Evolutionary conservation across 2,329 filamentous ascomycete genomes (phyloP).

Genomic region (Fusarium sp.): DNA sequence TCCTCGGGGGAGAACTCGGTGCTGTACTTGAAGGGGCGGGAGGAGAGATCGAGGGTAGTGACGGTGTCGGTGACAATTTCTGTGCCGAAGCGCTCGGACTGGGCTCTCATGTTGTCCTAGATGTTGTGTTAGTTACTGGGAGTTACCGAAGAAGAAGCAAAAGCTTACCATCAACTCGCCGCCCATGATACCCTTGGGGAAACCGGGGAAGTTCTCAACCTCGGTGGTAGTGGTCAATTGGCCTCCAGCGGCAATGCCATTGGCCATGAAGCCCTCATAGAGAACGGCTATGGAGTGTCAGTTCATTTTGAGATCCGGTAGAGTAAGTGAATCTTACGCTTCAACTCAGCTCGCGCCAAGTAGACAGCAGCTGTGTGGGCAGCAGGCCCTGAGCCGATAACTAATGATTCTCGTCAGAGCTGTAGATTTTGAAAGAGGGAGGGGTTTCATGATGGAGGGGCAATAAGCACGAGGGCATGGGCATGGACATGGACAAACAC

Average conservation of each 20-base stretch:
- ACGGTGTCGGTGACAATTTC: conserved; percentile 94
- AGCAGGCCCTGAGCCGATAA: conserved; percentile 94
- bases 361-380: conserved; percentile 98
- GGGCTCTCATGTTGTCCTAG: conserved; percentile 87
- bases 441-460: conserved; percentile 21
- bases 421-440: neutral
- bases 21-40: conserved; percentile 90
- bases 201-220: conserved; percentile 97
- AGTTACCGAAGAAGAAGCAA: neutral
- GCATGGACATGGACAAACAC: conserved; percentile 49
- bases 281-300: conserved; percentile 70
- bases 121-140: neutral
- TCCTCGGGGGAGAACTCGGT: conserved; percentile 87
- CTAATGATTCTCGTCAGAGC: conserved; percentile 47
- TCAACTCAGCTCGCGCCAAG: conserved; percentile 90
- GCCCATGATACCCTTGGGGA: conserved; percentile 88
- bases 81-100: conserved; percentile 92
- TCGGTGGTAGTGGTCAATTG: conserved; percentile 99
- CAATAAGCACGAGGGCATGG: neutral
- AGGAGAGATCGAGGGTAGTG: conserved; percentile 83
- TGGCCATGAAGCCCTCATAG: conserved; percentile 98
- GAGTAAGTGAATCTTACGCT: conserved; percentile 63
- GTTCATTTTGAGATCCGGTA: neutral
- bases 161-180: conserved; percentile 79
- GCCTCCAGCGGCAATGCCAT: conserved; percentile 93